Base-by-base conservation (phyloP, 2,329 filamentous ascomycete species). In the Neonectria hederae region DNA sequence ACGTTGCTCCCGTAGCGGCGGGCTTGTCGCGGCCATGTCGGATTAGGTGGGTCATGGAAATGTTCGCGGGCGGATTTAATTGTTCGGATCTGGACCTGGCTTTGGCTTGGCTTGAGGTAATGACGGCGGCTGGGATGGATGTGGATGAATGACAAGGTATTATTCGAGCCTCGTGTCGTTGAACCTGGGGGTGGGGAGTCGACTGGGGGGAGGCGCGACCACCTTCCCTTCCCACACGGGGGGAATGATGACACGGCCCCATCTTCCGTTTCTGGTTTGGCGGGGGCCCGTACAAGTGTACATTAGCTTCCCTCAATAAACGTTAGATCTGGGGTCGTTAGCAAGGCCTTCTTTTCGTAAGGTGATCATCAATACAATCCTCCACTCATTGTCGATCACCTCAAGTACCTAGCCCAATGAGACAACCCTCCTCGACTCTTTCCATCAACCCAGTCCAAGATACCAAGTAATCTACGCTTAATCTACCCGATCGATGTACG, bases 21-120 rank as follows among this genome's bases (percentile, higher is more conserved):
- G 67, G 69, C 68, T 66, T 64, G 64, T 69, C 66, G 63, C 69
- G 61, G 65, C 61, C 71, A 73, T 73, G 49, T 65, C 63, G 69
- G 65, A 51, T 71, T 62, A 43, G 59, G 71, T 72, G 71, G 71
- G 71, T 73, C 71, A 73, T 73, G 65, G 54, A 72, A 71, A 46
- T 35, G 59, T 51, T 56, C 19, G 38, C 28, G 7, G 38, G 10
- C 9, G 24, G 35, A 9, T 49, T 43, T 24, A 32, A 43, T 21
- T 17, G n/a, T 38, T 30, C 13, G 49, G 10, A 42, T 28, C 28
- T 53, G 46, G 32, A 28, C 54, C 42, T 26, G 38, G 52, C n/a
- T 52, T 42, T 21, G 21, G 35, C 26, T 54, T 54, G n/a, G 35
- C 45, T 30, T 48, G 10, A 38, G 35, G 35, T n/a, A 51, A 14